Evolutionary conservation across 2,329 filamentous ascomycete genomes (phyloP).

Genomic region (Alternaria brassicicola): DNA sequence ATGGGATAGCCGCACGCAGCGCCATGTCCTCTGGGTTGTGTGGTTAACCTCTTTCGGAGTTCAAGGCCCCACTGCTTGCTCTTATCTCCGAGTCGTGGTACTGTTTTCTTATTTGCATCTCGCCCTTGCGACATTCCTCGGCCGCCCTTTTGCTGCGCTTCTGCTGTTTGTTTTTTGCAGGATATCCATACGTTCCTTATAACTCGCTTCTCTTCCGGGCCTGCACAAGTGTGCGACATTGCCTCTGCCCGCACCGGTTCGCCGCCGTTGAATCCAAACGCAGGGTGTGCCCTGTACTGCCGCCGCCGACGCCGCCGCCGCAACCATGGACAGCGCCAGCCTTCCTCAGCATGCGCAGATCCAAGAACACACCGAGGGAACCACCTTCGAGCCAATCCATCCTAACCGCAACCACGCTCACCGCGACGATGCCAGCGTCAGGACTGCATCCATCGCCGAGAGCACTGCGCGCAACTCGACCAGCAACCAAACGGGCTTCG

Average conservation of each 20-base stretch:
- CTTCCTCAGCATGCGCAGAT: constrained; percentile 24
- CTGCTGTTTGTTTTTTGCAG: constrained; percentile 9
- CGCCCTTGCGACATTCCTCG: constrained; percentile 10
- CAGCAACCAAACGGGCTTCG: constrained; percentile 27
- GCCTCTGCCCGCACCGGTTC: background rate
- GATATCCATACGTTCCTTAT: constrained; percentile 20
- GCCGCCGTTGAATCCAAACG: background rate
- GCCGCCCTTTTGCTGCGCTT: background rate
- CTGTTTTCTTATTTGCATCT: constrained; percentile 18
- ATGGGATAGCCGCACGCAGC: constrained; percentile 11
- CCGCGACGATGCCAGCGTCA: constrained; percentile 26
- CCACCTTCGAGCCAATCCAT: constrained; percentile 41
- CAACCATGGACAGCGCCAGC: constrained; percentile 36
- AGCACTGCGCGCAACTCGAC: constrained; percentile 29
- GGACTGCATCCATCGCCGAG: constrained; percentile 30
- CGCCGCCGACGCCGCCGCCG: constrained; percentile 6
- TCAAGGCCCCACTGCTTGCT: constrained; percentile 5
- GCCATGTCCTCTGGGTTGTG: constrained; percentile 11
- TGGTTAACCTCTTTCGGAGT: constrained; percentile 17
- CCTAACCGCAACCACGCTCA: constrained; percentile 21
- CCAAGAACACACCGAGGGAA: constrained; percentile 29
- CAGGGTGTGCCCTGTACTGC: constrained; percentile 28
- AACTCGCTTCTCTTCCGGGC: constrained; percentile 12
- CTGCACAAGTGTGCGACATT: constrained; percentile 13
- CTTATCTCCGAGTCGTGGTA: constrained; percentile 20